A percentile compares a stretch with the other conserved stretches of the same genome.
phyloP scores from a whole-genome alignment of 257 asterid species.

The Echites panduratus region DNA sequence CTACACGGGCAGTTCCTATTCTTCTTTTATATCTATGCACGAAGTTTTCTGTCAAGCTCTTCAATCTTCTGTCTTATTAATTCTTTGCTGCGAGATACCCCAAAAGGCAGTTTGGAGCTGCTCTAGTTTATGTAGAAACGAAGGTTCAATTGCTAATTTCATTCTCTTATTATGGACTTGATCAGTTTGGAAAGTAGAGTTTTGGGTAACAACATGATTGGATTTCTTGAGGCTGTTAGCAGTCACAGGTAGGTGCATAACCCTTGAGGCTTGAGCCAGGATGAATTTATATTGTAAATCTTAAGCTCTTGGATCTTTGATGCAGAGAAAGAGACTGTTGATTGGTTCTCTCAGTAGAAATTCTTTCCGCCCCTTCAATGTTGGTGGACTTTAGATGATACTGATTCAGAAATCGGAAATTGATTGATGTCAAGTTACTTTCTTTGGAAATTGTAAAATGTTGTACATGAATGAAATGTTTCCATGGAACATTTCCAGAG shows the following conservation, averaged over 20 bases:
- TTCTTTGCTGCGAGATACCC: background rate
- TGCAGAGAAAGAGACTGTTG: no score
- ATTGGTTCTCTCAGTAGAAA: no score
- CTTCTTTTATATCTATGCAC: background rate
- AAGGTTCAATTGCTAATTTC: background rate
- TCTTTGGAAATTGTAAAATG: no score
- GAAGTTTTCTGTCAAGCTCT: background rate
- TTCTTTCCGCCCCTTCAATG: no score
- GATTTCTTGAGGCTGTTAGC: background rate
- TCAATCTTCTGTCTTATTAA: background rate
- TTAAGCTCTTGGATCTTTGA: no score
- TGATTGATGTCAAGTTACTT: no score
- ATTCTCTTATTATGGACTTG: background rate
- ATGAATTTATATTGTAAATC: background rate
- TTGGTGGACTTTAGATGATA: no score
- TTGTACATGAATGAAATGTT: no score
- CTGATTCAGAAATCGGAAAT: no score
- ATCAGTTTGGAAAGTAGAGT: background rate
- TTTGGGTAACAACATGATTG: background rate
- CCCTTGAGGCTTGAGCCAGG: background rate
- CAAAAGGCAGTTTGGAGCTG: background rate
- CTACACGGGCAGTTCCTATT: background rate
- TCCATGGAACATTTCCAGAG: no score
- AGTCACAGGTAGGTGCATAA: background rate
- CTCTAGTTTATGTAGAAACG: background rate